Base-by-base conservation (phyloP, 2,329 filamentous ascomycete genomes). In the Nigrograna mackinnonii region DNA sequence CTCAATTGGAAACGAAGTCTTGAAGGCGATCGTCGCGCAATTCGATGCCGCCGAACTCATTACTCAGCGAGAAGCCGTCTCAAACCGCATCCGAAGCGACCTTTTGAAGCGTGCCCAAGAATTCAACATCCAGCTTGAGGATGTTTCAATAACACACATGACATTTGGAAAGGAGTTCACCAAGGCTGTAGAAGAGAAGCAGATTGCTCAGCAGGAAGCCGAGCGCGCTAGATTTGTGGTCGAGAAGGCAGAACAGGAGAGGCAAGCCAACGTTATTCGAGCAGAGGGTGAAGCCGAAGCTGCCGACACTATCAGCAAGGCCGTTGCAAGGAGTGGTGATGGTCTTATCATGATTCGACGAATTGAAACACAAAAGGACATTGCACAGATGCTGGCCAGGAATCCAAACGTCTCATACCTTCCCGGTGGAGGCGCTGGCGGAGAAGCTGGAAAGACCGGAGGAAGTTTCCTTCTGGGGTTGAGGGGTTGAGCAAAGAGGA, bases 141-240 rank as follows among this genome's bases (percentile, higher is more conserved):
- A 99, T 67, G 94, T 99, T 47, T 95, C 90, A 67, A 99, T 99
- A 73, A 99, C 94, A 49, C 94, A 99, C 81, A 99, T 99, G 94
- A 99, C 94, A 39, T 99, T 99, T 69, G 94, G 94, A 59, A 92
- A 92, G 73, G 94, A 99, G 75, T 99, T 99, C 80, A 99, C 94
- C 48, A 89, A 89, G 73, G 94, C 94, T 54, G 94, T 99, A 63
- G 94, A 99, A 78, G 94, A 99, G 83, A 99, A 99, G 85, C 94
- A 99, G 80, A 99, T 99, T 71, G 94, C 94, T 42, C 94, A 99
- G 77, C 94, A 99, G 75, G 94, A 99, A 68, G 94, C 94, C 52
- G 94, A 99, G 80, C 84, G 94, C 54, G 94, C 94, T 36, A 84
- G 94, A 55, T 99, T 99, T 79, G 95, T 99, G 58, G 94, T 99